Evolutionary conservation across 169 alveolate genomes (phyloP).

Genomic region (Amoebophrya sp.): DNA sequence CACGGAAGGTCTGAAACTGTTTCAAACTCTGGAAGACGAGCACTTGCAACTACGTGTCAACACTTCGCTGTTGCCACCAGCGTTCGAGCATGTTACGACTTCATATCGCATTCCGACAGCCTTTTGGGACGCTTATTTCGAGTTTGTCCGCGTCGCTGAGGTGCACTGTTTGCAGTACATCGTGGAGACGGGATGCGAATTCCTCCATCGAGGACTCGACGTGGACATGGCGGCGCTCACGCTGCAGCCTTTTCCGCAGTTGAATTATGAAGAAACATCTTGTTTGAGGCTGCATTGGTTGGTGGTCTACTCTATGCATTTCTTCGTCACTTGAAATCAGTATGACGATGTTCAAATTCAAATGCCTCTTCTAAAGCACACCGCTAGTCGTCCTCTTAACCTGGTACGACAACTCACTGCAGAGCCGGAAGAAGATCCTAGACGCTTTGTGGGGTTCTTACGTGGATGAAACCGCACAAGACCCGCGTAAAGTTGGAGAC

Average conservation of each 20-base stretch:
- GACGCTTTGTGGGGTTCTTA: background rate
- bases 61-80: background rate
- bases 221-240: background rate
- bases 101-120: too few relatives aligned
- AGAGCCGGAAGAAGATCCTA: background rate
- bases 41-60: background rate
- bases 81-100: background rate
- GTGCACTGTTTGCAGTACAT: slow-evolving; percentile 18
- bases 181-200: background rate
- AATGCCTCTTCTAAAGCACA: too few relatives aligned
- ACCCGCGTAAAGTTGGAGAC: background rate
- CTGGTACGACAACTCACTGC: background rate
- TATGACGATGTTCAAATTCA: too few relatives aligned
- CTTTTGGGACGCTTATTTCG: slow-evolving; percentile 29
- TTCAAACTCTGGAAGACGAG: background rate
- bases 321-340: too few relatives aligned
- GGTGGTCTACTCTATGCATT: too few relatives aligned
- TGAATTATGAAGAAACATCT: too few relatives aligned
- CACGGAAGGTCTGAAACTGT: background rate
- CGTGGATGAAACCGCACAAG: background rate
- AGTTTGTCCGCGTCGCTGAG: background rate
- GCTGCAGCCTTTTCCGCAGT: background rate
- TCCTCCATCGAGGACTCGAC: background rate
- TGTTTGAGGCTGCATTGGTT: too few relatives aligned
- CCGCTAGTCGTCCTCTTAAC: background rate